Base-by-base conservation (phyloP, 345 rosid genomes). In the Corymbia maculata region DNA sequence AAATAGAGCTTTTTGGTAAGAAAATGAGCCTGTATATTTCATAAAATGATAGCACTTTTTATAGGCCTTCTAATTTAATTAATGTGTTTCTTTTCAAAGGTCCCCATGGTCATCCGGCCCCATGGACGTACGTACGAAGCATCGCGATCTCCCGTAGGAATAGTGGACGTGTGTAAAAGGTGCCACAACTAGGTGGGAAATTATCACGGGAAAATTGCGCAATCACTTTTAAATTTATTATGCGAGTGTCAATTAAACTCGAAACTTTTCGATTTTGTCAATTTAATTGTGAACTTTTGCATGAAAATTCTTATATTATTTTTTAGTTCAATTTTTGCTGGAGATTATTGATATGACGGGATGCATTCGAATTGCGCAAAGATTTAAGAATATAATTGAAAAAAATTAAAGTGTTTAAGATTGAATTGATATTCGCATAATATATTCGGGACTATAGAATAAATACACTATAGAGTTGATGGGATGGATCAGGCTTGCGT, bases 161-260 rank as follows among this genome's bases (percentile, higher is more conserved):
- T n/a, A n/a, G n/a, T n/a, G n/a, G n/a, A n/a, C 47, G 4, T 70
- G 47, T 19, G 7, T 32, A n/a, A 3, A 13, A 9, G 9, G n/a
- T 32, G 26, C 17, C 4, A 16, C 13, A 17, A 11, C 8, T 36
- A 17, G 24, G 7, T 70, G 80, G 45, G 24, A 32, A 70, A 32
- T 70, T 36, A 8, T 8, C 17, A 32, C 0, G 12, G 19, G 32
- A 21, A 42, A 70, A 16, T 70, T 16, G 6, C 16, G 4, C 3
- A 0, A 2, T 19, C 1, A 36, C 13, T 19, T 4, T 6, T 19
- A 19, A 36, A 70, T 1, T 0, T 19, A 19, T 17, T 3, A 0
- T 42, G 8, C 22, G 2, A 2, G 5, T 70, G 6, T 0, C 4
- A 36, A 36, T 70, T 17, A 10, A 70, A 0, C 17, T 36, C 0